Base-by-base conservation (phyloP, 208 protist genomes). In the Leishmania turanica region DNA sequence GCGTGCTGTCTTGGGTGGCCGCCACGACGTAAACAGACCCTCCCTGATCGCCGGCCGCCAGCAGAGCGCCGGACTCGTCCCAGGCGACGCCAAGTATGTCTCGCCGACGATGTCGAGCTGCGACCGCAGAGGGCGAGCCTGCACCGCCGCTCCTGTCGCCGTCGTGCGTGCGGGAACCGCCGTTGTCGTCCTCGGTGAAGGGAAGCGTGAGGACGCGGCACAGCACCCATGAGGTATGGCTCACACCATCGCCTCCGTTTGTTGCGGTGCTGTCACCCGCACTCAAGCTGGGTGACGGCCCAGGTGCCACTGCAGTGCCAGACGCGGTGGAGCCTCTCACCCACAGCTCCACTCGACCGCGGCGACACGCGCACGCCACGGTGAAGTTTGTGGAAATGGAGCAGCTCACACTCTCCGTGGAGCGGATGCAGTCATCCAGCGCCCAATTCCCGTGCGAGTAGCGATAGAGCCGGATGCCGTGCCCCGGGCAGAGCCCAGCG, bases 401-500 rank as follows among this genome's bases (percentile, higher is more conserved):
- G 65, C 89, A 90, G 51, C 88, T 85, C 42, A 79, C 82, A 73
- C 89, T 91, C 77, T 92, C 91, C 37, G 83, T 83, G 11, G 89
- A 85, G 64, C 82, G 71, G 17, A 97, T 72, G 40, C 79, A 76
- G 68, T 87, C 89, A 58, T 96, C 91, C 15, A 94, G 80, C 17
- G 90, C 89, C 94, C 94, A 97, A 51, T 87, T 85, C 24, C 88
- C 87, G 81, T 96, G 92, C n/a, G 91, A 93, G 74, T 91, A 92
- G 78, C 89, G 90, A 84, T 97, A 97, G 7, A 97, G 81, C 66
- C 86, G 86, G 24, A 96, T 79, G 64, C 89, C 87, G 75, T 88
- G 82, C 1, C 89, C 85, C 4, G 89, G 84, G 79, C 90, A 93
- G 13, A 96, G 74, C 58, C 88, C 92, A 7, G 87, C 89, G 5